Conservation (phyloP, 2,329 filamentous ascomycete genomes). For the Cladosporium sp. region DNA sequence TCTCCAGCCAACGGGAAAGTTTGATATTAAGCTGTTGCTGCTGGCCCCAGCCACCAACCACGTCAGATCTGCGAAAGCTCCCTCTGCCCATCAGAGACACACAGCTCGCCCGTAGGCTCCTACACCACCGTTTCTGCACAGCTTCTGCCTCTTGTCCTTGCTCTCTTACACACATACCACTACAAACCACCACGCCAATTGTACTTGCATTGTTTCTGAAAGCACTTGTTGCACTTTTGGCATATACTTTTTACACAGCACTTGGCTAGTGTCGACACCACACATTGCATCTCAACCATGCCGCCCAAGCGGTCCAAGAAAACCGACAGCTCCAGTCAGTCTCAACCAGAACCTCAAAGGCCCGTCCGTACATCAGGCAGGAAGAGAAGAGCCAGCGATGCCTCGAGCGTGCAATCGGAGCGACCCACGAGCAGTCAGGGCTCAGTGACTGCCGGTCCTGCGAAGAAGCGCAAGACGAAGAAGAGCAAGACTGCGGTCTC, state of each 20-base stretch:
- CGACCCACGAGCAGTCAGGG: conserved; percentile 22
- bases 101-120: background rate
- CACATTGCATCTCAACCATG: conserved; percentile 16
- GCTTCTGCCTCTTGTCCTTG: background rate
- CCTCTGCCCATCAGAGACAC: background rate
- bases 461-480: conserved; percentile 22
- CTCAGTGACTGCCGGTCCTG: conserved; percentile 13
- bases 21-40: no score
- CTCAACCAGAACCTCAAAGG: conserved; percentile 16
- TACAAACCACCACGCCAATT: background rate
- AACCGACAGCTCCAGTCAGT: conserved; percentile 16
- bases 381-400: conserved; percentile 27
- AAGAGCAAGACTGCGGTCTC: conserved; percentile 19
- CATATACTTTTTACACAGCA: background rate
- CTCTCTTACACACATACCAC: background rate
- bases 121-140: background rate
- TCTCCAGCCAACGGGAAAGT: no score
- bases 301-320: conserved; percentile 23
- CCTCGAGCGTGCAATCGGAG: conserved; percentile 21
- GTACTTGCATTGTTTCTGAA: background rate
- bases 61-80: background rate
- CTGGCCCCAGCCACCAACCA: background rate
- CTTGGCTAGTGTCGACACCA: background rate
- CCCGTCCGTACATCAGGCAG: conserved; percentile 19
- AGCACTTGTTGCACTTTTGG: background rate